Base-by-base conservation (phyloP, 179 eudicot species). In the Beta corolliflora region DNA sequence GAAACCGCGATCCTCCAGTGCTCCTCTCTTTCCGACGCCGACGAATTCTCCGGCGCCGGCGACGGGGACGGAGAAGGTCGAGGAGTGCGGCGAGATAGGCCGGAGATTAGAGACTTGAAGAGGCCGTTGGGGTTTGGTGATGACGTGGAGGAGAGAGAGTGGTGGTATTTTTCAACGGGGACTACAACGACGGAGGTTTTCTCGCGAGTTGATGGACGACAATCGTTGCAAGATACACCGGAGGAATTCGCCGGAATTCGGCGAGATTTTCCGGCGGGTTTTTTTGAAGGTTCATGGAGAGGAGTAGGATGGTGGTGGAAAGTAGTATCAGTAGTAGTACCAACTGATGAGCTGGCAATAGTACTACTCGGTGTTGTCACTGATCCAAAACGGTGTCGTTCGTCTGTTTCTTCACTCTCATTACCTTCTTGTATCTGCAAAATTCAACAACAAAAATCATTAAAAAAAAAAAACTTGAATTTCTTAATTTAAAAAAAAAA, bases 391-490 rank as follows among this genome's bases (percentile, higher is more conserved):
- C 89, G 87, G 78, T 75, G 88, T 41, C 85, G 82, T 52, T 87
- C 91, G 11, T 81, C 91, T 0, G 86, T 86, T 52, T 91, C 98
- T 54, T 93, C 97, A 5, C 88, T 93, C 50, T 93, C 99, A 7
- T 89, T 91, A 11, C 89, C 99, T 87, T 94, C 97, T 59, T 83
- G 89, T 81, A 95, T 95, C 99, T 95, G 88, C 79, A 81, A 67
- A 50, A 52, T n/a, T 2, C 23, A 76, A 45, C 31, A 55, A 41
- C 25, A 68, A 19, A 53, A 80, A 63, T 44, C 60, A 25, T 44
- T 12, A 53, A 48, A 58, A 48, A 1, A 2, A 36, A 31, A 65
- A 11, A 31, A 31, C n/a, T n/a, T n/a, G n/a, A n/a, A n/a, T n/a
- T n/a, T n/a, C 29, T 9, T 21, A 16, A 5, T 16, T 0, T 36